Evolutionary conservation across 148 eudicot species (phyloP).

Genomic region (Vaccinium myrtillus): DNA sequence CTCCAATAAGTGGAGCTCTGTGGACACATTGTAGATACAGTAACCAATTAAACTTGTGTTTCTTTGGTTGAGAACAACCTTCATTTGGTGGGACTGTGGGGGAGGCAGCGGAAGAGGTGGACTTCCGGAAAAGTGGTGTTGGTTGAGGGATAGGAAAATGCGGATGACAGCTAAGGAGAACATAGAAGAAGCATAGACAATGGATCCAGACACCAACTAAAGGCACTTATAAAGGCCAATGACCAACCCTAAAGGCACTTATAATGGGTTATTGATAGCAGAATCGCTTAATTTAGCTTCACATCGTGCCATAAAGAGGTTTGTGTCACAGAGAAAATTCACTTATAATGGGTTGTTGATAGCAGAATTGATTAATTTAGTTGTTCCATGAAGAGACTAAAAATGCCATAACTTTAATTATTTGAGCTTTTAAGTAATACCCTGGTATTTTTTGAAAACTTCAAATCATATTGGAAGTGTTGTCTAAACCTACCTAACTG

Average conservation of each 20-base stretch:
- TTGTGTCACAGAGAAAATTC: neutral
- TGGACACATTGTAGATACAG: neutral
- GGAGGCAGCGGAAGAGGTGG: neutral
- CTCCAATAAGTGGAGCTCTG: neutral
- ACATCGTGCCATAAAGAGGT: neutral
- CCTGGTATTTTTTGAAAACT: conserved; percentile 4
- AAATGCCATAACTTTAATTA: neutral
- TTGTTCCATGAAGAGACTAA: neutral
- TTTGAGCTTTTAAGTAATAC: neutral
- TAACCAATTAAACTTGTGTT: neutral
- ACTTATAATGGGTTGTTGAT: neutral
- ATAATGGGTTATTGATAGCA: neutral
- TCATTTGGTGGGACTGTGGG: neutral
- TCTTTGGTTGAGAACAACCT: neutral
- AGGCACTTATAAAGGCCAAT: conserved; percentile 5
- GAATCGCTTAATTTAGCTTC: conserved; percentile 9
- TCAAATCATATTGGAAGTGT: neutral
- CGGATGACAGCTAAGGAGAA: no score
- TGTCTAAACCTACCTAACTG: neutral
- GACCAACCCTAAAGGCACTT: conserved; percentile 11
- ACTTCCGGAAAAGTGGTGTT: neutral
- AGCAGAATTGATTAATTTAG: neutral
- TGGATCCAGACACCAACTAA: neutral
- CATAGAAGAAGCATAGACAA: neutral
- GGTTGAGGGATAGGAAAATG: no score